Evolutionary conservation across 2,329 filamentous ascomycete species (phyloP), one percentile per base, ranked within the genome.

Genomic region (Epichloe baconii): DNA sequence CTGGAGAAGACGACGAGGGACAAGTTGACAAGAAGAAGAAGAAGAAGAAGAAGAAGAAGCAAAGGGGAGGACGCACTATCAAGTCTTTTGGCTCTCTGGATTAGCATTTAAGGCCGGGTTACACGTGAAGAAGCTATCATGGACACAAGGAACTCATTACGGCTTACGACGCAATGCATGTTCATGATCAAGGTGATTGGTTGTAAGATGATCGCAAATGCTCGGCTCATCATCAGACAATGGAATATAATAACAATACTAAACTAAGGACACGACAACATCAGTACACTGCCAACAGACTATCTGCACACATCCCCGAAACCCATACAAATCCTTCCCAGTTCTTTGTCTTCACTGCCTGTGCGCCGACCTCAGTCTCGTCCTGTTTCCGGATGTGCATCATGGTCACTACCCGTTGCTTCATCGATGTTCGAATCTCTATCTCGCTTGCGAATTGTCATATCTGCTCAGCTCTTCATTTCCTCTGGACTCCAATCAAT

Each of bases 11-110:
- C 41, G 41, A 46, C 44, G 46, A 64, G 55, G 60, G 57, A 43
- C 62, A 61, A 52, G 64, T 67, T 55, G 69, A 65, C 56, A 74
- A 72, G 58, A 61, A 61, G 52, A 69, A 71, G 52, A 71, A 67
- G 54, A 78, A 73, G 61, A 82, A 77, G 65, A 74, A 72, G 58
- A 61, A 61, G 52, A 69, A 71, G 52, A 71, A 26, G 23, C 7
- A 26, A 67, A 54, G 78, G 73, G 65, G 80, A 71, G 5, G 80
- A 89, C 62, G 83, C 79, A 42, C 85, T 91, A 51, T 86, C 89
- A 55, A 81, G 82, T 61, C 66, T 91, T 23, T 93, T 61, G 75
- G 74, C 49, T 76, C 76, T 10, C 65, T 87, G 10, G 23, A 44
- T 35, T 55, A 54, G 40, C 17, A 34, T 6, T 37, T 4, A 12